Percentiles rank a stretch among this genome's conserved stretches.
Conservation (phyloP, 495 filamentous ascomycete species). For the Talaromyces nanjingensis region DNA sequence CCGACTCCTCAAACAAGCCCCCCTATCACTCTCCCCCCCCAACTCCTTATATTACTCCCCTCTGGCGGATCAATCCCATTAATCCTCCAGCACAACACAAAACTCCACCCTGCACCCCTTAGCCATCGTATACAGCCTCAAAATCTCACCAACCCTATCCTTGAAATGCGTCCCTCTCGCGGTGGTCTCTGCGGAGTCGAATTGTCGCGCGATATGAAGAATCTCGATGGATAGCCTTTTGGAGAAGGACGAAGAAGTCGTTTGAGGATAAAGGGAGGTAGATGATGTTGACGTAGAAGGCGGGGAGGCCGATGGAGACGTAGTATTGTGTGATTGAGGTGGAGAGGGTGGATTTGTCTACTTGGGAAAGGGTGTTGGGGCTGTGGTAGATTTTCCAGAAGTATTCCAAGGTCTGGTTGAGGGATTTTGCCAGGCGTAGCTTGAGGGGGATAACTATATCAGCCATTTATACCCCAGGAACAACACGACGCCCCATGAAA, state of each 20-base stretch:
- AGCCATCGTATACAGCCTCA: constrained; percentile 8
- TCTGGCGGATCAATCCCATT: constrained; percentile 15
- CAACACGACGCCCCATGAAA: too few relatives aligned
- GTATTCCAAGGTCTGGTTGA: too few relatives aligned
- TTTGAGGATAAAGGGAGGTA: constrained; percentile 1
- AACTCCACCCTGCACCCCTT: constrained; percentile 15
- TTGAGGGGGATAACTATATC: background rate
- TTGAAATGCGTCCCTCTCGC: constrained; percentile 4
- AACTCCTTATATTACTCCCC: background rate
- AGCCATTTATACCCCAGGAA: background rate
- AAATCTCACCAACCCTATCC: constrained; percentile 1
- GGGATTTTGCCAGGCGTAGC: too few relatives aligned
- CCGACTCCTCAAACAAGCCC: background rate
- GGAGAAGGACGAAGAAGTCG: background rate
- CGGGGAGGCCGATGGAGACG: constrained; percentile 17
- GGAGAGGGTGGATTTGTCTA: constrained; percentile 14
- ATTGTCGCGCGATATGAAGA: constrained; percentile 11
- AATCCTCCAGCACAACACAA: constrained; percentile 15
- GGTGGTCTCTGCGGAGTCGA: background rate
- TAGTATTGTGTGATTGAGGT: constrained; percentile 14
- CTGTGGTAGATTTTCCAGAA: constrained; percentile 10
- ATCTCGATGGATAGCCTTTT: constrained; percentile 11
- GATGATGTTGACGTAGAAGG: constrained; percentile 18
- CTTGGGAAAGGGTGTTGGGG: constrained; percentile 5
- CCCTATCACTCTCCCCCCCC: background rate